These are phyloP conservation scores for Digitaria exilis DNA, from an alignment of 202 grass and related monocot species.

Conservation along the genomic window DNA sequence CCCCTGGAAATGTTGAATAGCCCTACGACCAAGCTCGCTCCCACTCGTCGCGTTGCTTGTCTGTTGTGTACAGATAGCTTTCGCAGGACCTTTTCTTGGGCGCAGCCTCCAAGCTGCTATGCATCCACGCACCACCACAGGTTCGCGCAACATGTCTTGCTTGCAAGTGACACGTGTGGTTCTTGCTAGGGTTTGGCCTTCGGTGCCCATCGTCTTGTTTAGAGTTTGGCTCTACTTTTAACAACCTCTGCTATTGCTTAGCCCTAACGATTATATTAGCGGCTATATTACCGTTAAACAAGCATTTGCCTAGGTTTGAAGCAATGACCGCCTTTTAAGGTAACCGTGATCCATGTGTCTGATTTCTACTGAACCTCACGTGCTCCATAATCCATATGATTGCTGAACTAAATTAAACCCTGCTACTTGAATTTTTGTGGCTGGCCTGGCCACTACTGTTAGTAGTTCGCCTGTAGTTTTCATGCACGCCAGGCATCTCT, in stretches of 20 bases:
- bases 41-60: not conserved
- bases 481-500: not conserved
- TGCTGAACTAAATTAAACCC: not conserved
- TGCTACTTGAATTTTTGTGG: not conserved
- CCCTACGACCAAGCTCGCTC: not conserved
- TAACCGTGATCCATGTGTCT: not conserved
- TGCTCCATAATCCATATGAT: not conserved
- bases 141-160: slow-evolving; percentile 5
- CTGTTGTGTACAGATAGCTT: slow-evolving; percentile 1
- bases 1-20: not conserved
- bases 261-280: not conserved
- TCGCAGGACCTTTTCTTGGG: slow-evolving; percentile 8
- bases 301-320: not conserved
- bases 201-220: not conserved
- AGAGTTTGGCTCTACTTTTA: slow-evolving; percentile 2
- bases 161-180: not conserved
- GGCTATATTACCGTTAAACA: not conserved
- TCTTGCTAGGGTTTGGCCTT: not conserved
- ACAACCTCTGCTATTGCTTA: not conserved
- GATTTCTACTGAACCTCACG: not conserved
- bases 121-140: not conserved
- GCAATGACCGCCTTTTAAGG: not conserved
- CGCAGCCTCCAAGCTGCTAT: not conserved
- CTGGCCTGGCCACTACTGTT: not conserved
- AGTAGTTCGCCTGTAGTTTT: not conserved